Base-by-base conservation (phyloP, 768 basidiomycete species). In the Scleroderma citrinum region DNA sequence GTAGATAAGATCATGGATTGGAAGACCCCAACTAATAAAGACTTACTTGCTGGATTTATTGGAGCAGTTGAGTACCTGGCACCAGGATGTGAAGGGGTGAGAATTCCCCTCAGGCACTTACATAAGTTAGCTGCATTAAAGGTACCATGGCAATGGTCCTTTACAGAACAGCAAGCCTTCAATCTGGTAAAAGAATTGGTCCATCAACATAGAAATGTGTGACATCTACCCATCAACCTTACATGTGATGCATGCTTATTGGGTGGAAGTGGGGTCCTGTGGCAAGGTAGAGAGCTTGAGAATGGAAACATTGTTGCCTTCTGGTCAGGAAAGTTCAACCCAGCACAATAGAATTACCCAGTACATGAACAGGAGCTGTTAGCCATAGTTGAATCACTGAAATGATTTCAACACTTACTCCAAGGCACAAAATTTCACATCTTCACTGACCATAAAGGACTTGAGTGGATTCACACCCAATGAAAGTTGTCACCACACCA, bases 31-130 rank as follows among this genome's bases (percentile, higher is more conserved):
- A 69, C 66, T 0, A 69, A 63, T 21, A 57, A 61, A 1, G 68
- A 65, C n/a, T 53, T 69, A 16, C 47, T 74, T 0, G 48, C 57
- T 0, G 65, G 68, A 0, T 76, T 76, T 43, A 45, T 68, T 0
- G 67, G 70, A 0, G 57, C 60, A 0, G 58, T 55, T 0, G 55
- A 58, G 0, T 71, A 61, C 58, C 51, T 76, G 0, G 70, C 72
- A 0, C 60, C 65, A 40, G 69, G 71, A 29, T 55, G 66, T 2
- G 49, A 55, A 0, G 52, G 52, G 0, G 51, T 76, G 2, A 55
- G 67, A 0, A 68, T 74, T 2, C 71, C 72, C 3, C 71, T 76
- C 67, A 67, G 62, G 3, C 46, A 69, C 0, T 54, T 76, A 1
- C 50, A 52, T 0, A 47, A 53, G 16, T 26, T 62, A 1, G 59